Percentiles rank a stretch among this genome's conserved stretches.
Conservation (phyloP, 805 yeast genomes). For the Sungouiella thailandica region DNA sequence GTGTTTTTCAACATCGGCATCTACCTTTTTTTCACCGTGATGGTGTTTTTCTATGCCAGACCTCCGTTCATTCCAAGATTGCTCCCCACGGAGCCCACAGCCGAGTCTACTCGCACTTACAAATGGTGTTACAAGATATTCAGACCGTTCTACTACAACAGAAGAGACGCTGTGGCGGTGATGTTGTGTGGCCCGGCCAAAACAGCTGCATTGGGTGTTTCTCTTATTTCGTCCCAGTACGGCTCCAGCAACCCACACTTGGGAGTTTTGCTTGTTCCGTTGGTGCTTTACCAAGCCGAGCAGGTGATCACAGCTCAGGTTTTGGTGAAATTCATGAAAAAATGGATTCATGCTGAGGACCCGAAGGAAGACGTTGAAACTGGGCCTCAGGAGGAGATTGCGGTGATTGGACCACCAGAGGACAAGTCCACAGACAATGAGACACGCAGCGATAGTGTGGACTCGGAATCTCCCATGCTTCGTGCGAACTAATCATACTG, state of each 20-base stretch:
- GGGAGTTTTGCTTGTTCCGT: conserved; percentile 72
- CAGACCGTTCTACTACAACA: conserved; percentile 65
- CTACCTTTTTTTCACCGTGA: conserved; percentile 66
- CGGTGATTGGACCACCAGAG: neutral
- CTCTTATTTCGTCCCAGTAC: conserved; percentile 74
- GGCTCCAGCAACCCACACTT: conserved; percentile 56
- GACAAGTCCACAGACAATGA: too few species aligned
- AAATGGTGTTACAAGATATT: conserved; percentile 38
- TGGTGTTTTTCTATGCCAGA: conserved; percentile 58
- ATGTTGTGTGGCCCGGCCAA: conserved; percentile 91
- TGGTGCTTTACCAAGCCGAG: conserved; percentile 82
- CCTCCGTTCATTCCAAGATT: conserved; percentile 46
- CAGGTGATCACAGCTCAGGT: conserved; percentile 81
- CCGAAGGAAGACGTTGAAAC: conserved; percentile 11
- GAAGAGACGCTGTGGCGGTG: conserved; percentile 69
- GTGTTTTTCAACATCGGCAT: conserved; percentile 81
- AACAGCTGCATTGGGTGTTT: conserved; percentile 89
- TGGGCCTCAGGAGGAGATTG: conserved; percentile 1
- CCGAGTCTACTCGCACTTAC: conserved; percentile 42
- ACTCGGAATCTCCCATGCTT: too few species aligned
- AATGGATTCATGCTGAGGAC: conserved; percentile 55
- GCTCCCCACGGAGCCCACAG: conserved; percentile 45
- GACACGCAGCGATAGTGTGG: too few species aligned
- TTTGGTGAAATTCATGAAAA: conserved; percentile 58
- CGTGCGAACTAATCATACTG: too few species aligned